A percentile compares a stretch with the other conserved stretches of the same genome.
These are phyloP conservation scores for Neurospora tetraspora DNA, from an alignment of 495 filamentous ascomycete species.

Conservation along the genomic window DNA sequence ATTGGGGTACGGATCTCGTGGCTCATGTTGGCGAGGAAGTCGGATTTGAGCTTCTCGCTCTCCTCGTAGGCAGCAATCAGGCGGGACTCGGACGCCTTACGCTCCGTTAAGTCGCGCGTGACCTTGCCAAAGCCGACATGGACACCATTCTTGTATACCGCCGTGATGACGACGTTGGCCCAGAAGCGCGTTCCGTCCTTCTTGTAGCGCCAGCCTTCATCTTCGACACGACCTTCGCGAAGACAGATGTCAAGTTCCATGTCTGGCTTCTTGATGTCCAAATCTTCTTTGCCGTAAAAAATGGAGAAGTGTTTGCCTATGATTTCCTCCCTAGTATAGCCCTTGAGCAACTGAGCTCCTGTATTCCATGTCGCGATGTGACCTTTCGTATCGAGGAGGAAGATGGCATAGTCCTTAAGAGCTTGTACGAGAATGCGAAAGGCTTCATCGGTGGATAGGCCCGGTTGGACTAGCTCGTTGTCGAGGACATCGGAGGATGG, in stretches of 20 bases:
- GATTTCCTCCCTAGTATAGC: slow-evolving; percentile 46
- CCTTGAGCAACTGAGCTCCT: slow-evolving; percentile 50
- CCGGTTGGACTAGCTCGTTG: slow-evolving; percentile 30
- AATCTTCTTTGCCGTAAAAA: slow-evolving; percentile 51
- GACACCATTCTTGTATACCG: slow-evolving; percentile 45
- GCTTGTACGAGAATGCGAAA: slow-evolving; percentile 54
- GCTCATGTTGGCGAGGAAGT: slow-evolving; percentile 55
- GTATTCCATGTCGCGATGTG: slow-evolving; percentile 53
- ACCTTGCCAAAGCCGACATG: slow-evolving; percentile 58
- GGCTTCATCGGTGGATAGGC: slow-evolving; percentile 39
- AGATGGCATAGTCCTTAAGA: slow-evolving; percentile 59
- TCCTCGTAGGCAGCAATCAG: slow-evolving; percentile 56
- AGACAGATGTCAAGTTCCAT: slow-evolving; percentile 48
- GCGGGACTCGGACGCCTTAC: slow-evolving; percentile 45
- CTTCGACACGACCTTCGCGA: slow-evolving; percentile 50
- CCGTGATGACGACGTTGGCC: slow-evolving; percentile 58
- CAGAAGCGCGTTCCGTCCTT: slow-evolving; percentile 55
- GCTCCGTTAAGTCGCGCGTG: slow-evolving; percentile 53
- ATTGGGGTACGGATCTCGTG: slow-evolving; percentile 45
- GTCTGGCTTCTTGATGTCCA: slow-evolving; percentile 40
- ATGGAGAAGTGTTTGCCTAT: slow-evolving; percentile 53
- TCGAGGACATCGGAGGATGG: slow-evolving; percentile 20
- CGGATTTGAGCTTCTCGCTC: slow-evolving; percentile 52
- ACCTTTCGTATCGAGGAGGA: slow-evolving; percentile 51
- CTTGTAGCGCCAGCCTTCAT: slow-evolving; percentile 57